Percentiles rank a stretch among this genome's conserved stretches.
Conservation (phyloP, 768 basidiomycete species). For the Boletus pseudopeckii region DNA sequence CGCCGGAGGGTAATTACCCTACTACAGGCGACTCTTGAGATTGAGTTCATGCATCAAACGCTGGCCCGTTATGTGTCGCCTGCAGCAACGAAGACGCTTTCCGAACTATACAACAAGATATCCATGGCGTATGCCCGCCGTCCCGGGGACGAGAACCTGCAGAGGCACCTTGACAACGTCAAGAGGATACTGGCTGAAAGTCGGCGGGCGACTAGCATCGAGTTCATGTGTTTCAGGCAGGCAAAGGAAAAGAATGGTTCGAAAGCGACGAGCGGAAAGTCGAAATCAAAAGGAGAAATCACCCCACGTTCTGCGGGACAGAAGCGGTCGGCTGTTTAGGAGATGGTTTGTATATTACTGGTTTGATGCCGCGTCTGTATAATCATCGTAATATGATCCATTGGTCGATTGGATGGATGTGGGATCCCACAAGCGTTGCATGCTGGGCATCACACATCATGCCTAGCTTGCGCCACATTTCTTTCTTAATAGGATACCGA, state of each 20-base stretch:
- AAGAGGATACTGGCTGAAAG: conserved; percentile 89
- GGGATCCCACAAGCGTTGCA: too few species aligned
- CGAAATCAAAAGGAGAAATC: conserved; percentile 18
- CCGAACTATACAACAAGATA: conserved; percentile 91
- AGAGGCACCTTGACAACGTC: conserved; percentile 83
- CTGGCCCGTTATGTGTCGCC: conserved; percentile 84
- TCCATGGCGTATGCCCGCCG: conserved; percentile 88
- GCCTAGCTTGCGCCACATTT: neutral
- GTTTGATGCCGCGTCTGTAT: neutral
- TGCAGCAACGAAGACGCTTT: conserved; percentile 76
- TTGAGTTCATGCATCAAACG: conserved; percentile 98
- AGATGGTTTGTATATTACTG: neutral
- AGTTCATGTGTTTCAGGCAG: conserved; percentile 90
- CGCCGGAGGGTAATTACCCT: neutral
- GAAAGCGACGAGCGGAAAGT: conserved; percentile 14
- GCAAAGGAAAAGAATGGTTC: conserved; percentile 44
- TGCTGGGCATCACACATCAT: neutral
- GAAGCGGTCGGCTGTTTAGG: conserved; percentile 15
- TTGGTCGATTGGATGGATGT: too few species aligned
- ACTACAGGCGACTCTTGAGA: conserved; percentile 94
- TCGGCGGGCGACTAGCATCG: conserved; percentile 85
- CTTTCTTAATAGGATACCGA: too few species aligned
- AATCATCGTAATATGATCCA: too few species aligned
- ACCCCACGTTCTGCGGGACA: conserved; percentile 18
- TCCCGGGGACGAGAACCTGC: conserved; percentile 82